phyloP scores from a whole-genome alignment of 2,329 filamentous ascomycete genomes.

The Arthrinium phaeospermum region DNA sequence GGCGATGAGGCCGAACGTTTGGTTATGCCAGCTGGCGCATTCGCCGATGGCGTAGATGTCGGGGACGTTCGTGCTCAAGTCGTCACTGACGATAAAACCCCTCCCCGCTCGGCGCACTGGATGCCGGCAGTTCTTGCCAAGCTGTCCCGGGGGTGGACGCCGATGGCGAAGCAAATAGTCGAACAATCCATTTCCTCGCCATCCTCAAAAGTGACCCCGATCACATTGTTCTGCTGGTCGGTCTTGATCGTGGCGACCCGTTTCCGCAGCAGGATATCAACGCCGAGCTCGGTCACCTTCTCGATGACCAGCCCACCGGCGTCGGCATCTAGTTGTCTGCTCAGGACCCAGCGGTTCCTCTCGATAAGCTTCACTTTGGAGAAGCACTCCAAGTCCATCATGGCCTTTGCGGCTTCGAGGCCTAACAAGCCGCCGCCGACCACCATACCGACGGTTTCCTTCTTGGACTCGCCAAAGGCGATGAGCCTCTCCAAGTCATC shows the following conservation, averaged over 20 bases:
- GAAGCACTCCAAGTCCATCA: constrained; percentile 83
- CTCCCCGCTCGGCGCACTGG: constrained; percentile 72
- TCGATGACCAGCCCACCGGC: constrained; percentile 83
- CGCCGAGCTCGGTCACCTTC: constrained; percentile 76
- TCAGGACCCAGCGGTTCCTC: constrained; percentile 81
- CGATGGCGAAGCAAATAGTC: constrained; percentile 89
- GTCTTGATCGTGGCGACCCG: constrained; percentile 75
- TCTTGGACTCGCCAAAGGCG: constrained; percentile 68
- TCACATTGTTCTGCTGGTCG: constrained; percentile 70
- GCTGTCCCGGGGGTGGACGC: constrained; percentile 81
- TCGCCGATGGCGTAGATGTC: constrained; percentile 89
- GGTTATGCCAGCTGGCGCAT: constrained; percentile 86
- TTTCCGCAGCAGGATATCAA: constrained; percentile 81
- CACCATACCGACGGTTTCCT: constrained; percentile 73
- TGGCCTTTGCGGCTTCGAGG: constrained; percentile 87
- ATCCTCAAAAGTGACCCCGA: constrained; percentile 80
- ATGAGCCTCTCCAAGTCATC: constrained; percentile 81
- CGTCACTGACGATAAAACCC: constrained; percentile 75
- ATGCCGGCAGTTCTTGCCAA: constrained; percentile 74
- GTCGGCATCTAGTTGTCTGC: constrained; percentile 80
- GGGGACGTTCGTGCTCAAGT: constrained; percentile 71
- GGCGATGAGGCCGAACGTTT: constrained; percentile 87
- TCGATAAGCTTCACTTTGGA: constrained; percentile 79
- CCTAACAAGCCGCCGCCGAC: constrained; percentile 86
- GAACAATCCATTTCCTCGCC: constrained; percentile 78